A percentile compares a stretch with the other conserved stretches of the same genome.
Evolutionary conservation across 192 early-diverging fungal genomes (phyloP).

Genomic region (Backusella parvicylindrica): DNA sequence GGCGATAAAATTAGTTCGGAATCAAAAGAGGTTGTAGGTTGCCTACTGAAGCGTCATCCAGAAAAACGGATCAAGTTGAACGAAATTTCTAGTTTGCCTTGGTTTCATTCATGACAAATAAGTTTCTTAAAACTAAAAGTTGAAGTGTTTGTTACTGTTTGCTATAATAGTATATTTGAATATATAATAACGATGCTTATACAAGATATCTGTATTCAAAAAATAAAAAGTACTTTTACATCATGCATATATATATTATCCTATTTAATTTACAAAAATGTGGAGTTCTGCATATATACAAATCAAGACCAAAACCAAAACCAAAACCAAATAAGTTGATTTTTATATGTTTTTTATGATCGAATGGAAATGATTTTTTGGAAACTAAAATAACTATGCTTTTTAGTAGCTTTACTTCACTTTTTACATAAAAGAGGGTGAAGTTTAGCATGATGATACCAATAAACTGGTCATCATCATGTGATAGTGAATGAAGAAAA

Average conservation of each 20-base stretch:
- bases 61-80: slow-evolving; percentile 35
- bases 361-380: not conserved
- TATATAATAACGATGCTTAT: too few species aligned
- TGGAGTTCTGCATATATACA: not conserved
- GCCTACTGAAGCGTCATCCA: slow-evolving; percentile 44
- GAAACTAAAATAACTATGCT: too few species aligned
- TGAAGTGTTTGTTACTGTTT: not conserved
- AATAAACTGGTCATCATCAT: slow-evolving; percentile 34
- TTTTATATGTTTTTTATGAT: not conserved
- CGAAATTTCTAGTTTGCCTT: slow-evolving; percentile 41
- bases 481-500: slow-evolving; percentile 65
- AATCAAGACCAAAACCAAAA: not conserved
- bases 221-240: not conserved
- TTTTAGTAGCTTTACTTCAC: not conserved
- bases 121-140: not conserved
- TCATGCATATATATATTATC: not conserved
- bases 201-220: not conserved
- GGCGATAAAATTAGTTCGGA: slow-evolving; percentile 21
- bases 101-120: slow-evolving; percentile 37
- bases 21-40: slow-evolving; percentile 48
- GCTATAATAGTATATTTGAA: too few species aligned
- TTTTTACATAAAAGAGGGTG: not conserved
- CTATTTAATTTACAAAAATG: not conserved
- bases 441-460: not conserved
- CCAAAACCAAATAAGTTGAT: not conserved